phyloP scores from a whole-genome alignment of 495 filamentous ascomycete species.

The Clohesyomyces aquaticus region DNA sequence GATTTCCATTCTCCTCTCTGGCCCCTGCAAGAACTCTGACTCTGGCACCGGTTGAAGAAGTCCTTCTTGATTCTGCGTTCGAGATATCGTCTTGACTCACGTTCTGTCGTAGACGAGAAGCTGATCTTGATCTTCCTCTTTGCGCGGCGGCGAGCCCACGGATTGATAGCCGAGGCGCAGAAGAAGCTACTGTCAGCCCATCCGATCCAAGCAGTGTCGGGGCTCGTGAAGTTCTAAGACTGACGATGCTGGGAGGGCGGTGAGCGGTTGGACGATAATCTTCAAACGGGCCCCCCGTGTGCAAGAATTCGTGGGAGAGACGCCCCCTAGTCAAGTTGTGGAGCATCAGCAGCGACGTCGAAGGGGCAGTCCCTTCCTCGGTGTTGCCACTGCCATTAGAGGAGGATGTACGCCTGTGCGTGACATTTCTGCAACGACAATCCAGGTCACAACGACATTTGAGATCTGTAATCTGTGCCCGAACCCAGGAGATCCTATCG shows the following conservation, averaged over 20 bases:
- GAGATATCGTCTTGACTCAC: background rate
- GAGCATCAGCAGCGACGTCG: background rate
- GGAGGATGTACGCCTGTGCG: background rate
- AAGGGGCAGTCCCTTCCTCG: background rate
- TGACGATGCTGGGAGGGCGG: background rate
- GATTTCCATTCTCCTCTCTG: background rate
- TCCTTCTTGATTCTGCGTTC: background rate
- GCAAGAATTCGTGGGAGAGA: background rate
- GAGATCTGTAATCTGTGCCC: constrained; percentile 6
- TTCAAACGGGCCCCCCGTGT: background rate
- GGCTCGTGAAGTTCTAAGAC: background rate
- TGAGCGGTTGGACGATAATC: background rate
- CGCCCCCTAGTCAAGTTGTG: background rate
- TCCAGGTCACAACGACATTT: background rate
- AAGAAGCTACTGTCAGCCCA: background rate
- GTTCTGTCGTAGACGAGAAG: background rate
- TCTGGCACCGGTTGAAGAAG: background rate
- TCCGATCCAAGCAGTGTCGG: background rate
- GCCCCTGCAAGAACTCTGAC: background rate
- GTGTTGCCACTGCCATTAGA: background rate
- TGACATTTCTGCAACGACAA: constrained; percentile 7
- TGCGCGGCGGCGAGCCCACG: background rate
- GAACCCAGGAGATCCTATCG: constrained; percentile 7
- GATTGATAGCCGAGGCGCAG: background rate
- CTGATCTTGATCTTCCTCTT: background rate